These are phyloP conservation scores for Suaeda aralocaspica DNA, from an alignment of 148 eudicot genomes.

Conservation along the genomic window DNA sequence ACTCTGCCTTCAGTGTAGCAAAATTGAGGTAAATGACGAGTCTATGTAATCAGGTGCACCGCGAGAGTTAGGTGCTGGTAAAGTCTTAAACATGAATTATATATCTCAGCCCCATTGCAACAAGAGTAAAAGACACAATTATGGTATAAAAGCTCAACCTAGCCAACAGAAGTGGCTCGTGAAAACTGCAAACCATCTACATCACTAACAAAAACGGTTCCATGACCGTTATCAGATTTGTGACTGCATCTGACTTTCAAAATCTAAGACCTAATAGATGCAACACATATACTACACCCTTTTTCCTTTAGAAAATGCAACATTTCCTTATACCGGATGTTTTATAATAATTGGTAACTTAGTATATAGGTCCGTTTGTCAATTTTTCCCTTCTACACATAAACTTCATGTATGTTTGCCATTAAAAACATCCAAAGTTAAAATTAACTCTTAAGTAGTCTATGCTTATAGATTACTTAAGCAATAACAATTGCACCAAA, in stretches of 20 bases:
- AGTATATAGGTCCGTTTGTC: too few relatives aligned
- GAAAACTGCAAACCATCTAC: not conserved
- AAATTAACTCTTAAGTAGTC: too few relatives aligned
- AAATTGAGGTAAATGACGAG: too few relatives aligned
- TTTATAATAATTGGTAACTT: too few relatives aligned
- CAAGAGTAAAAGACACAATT: not conserved
- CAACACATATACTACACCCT: not conserved
- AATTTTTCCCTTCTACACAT: too few relatives aligned
- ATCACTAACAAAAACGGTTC: not conserved
- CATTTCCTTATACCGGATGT: not conserved
- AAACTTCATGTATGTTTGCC: too few relatives aligned
- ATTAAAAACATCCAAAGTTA: too few relatives aligned
- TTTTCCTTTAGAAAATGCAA: not conserved
- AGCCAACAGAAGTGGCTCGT: not conserved
- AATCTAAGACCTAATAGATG: not conserved
- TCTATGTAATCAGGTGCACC: too few relatives aligned
- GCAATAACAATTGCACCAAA: conserved; percentile 1
- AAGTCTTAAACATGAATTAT: not conserved
- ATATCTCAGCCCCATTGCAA: not conserved
- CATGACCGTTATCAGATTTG: not conserved
- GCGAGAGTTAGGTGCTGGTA: too few relatives aligned
- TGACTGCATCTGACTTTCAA: not conserved
- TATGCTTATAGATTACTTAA: too few relatives aligned
- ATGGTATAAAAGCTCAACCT: not conserved
- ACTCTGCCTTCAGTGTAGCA: not conserved